phyloP scores from a whole-genome alignment of 2,329 filamentous ascomycete genomes.

The Nigrospora oryzae region DNA sequence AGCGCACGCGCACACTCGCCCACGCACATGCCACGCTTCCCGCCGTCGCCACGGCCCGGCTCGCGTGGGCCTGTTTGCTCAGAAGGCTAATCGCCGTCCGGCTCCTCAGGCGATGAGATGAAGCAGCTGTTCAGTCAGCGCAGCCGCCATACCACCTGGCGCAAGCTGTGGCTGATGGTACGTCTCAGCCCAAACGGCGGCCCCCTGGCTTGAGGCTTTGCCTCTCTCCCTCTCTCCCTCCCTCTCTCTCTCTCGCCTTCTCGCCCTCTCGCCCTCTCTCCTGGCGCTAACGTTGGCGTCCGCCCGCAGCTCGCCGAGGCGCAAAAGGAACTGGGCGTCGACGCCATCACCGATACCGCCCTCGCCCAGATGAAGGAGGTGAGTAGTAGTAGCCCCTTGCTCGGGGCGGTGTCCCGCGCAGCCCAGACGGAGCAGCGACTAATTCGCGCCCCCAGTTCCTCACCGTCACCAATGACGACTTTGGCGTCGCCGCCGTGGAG shows the following conservation, averaged over 20 bases:
- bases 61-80: background rate
- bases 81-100: background rate
- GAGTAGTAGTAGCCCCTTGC: no score
- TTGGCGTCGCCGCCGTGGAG: constrained; percentile 65
- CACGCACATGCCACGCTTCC: background rate
- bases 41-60: no score
- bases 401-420: no score
- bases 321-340: constrained; percentile 72
- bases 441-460: constrained; percentile 41
- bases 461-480: constrained; percentile 69
- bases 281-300: no score
- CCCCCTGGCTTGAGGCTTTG: no score
- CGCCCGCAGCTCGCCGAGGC: constrained; percentile 61
- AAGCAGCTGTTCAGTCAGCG: constrained; percentile 71
- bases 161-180: constrained; percentile 64
- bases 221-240: no score
- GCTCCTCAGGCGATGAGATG: constrained; percentile 46
- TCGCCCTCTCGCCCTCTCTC: no score
- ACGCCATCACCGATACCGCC: constrained; percentile 62
- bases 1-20: no score
- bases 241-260: no score
- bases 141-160: constrained; percentile 69
- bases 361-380: constrained; percentile 59
- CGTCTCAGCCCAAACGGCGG: no score
- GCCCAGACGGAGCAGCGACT: no score